phyloP scores from a whole-genome alignment of 352 stramenopile genomes.

The Globisporangium iwayamae region DNA sequence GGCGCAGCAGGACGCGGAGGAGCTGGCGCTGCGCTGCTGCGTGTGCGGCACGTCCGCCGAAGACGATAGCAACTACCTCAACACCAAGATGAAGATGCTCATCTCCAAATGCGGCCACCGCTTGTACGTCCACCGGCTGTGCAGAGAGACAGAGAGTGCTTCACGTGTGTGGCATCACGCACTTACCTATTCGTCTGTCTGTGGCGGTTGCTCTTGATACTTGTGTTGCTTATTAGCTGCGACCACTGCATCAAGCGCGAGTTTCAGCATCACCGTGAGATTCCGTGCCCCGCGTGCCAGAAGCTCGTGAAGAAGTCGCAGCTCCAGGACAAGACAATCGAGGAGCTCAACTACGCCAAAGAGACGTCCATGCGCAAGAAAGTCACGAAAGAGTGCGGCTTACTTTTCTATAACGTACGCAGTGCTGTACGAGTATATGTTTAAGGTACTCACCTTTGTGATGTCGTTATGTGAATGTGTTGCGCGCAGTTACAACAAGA shows the following conservation, averaged over 20 bases:
- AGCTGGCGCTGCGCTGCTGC: slow-evolving; percentile 81
- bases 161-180: not conserved
- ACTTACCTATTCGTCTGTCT: not conserved
- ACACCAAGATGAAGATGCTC: slow-evolving; percentile 91
- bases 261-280: slow-evolving; percentile 86
- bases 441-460: not conserved
- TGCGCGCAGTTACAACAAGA: slow-evolving; percentile 78
- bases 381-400: slow-evolving; percentile 76
- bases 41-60: slow-evolving; percentile 83
- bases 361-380: slow-evolving; percentile 86
- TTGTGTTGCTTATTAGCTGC: slow-evolving; percentile 37
- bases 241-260: slow-evolving; percentile 85
- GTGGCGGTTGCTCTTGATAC: not conserved
- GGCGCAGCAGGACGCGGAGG: slow-evolving; percentile 52
- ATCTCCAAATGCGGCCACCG: slow-evolving; percentile 89
- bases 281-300: slow-evolving; percentile 72
- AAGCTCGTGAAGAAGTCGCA: slow-evolving; percentile 89
- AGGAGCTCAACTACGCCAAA: slow-evolving; percentile 87
- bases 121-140: slow-evolving; percentile 54
- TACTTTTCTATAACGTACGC: not conserved
- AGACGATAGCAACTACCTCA: slow-evolving; percentile 87
- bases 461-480: not conserved
- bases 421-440: not conserved
- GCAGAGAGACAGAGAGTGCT: not conserved
- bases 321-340: slow-evolving; percentile 86